phyloP scores from a whole-genome alignment of 176 grass and related monocot species.

The Phragmites australis region DNA sequence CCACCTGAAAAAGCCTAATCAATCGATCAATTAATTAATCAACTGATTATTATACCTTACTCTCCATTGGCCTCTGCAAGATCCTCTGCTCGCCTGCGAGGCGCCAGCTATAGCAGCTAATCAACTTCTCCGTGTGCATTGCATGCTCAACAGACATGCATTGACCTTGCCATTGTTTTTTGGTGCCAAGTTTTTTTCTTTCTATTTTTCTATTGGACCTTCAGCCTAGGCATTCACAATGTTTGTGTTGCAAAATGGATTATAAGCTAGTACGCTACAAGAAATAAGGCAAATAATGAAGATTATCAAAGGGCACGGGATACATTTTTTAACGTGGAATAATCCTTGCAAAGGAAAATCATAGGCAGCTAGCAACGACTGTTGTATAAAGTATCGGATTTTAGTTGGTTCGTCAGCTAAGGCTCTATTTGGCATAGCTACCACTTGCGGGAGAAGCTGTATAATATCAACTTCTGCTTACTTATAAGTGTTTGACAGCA shows the following conservation, averaged over 20 bases:
- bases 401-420: no score
- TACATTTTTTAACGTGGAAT: no score
- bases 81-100: slow-evolving; percentile 3
- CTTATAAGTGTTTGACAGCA: no score
- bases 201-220: background rate
- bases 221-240: background rate
- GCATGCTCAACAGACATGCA: slow-evolving; percentile 8
- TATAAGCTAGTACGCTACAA: no score
- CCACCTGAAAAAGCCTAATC: slow-evolving; percentile 34
- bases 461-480: no score
- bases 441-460: no score
- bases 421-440: no score
- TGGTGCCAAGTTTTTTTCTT: background rate
- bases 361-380: no score
- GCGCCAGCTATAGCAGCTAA: slow-evolving; percentile 25
- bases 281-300: no score
- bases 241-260: background rate
- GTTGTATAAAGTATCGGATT: no score
- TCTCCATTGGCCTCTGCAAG: slow-evolving; percentile 30
- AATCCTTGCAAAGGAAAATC: no score
- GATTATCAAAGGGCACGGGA: no score
- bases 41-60: background rate
- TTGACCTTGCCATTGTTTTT: slow-evolving; percentile 1
- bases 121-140: background rate
- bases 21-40: background rate